phyloP scores from a whole-genome alignment of 305 asterid species.

The Petunia hybrid region DNA sequence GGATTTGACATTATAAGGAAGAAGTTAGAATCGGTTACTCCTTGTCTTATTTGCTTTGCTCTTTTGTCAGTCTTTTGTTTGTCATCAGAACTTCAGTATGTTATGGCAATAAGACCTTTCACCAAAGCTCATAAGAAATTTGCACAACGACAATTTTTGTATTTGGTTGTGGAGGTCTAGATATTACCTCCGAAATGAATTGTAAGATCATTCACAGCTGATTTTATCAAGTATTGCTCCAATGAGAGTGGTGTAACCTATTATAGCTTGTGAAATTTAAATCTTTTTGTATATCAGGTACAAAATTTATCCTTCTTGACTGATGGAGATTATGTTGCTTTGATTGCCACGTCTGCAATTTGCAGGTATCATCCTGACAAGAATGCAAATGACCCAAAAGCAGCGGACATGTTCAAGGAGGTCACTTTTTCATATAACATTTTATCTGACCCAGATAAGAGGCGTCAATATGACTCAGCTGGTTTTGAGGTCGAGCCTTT shows the following conservation, averaged over 20 bases:
- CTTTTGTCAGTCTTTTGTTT: not conserved
- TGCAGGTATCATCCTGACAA: conserved; percentile 97
- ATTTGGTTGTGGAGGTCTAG: conserved; percentile 1
- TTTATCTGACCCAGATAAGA: conserved; percentile 90
- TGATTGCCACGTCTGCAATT: not conserved
- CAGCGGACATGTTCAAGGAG: conserved; percentile 93
- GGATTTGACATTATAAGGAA: not conserved
- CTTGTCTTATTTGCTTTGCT: not conserved
- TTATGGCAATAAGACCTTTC: too few relatives aligned
- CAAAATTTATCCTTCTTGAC: not conserved
- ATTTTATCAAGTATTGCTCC: not conserved
- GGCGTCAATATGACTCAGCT: conserved; percentile 83
- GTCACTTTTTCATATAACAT: conserved; percentile 93
- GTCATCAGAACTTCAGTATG: not conserved
- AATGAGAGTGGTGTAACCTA: not conserved
- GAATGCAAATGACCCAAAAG: conserved; percentile 87
- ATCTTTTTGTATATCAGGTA: not conserved
- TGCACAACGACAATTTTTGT: not conserved
- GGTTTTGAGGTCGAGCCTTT: conserved; percentile 79
- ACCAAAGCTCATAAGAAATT: not conserved
- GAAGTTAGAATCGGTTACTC: not conserved
- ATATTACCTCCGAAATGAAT: not conserved
- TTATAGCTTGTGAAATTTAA: not conserved
- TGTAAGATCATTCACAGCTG: not conserved
- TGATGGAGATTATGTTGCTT: not conserved